These are phyloP conservation scores for Coprinellus aureogranulatus DNA, from an alignment of 768 basidiomycete genomes.

Conservation along the genomic window DNA sequence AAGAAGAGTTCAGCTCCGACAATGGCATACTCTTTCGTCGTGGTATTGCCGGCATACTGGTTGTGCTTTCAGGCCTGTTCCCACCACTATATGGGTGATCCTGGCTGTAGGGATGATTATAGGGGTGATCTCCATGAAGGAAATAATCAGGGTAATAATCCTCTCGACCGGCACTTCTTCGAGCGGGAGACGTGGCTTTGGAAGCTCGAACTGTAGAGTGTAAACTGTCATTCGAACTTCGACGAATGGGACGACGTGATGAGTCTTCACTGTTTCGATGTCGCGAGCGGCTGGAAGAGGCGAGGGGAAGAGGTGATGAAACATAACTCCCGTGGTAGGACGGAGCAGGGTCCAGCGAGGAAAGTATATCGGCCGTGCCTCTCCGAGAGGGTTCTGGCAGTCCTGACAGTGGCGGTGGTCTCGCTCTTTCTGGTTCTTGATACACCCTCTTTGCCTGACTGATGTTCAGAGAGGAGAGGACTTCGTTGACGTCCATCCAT, in stretches of 20 bases:
- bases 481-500: conserved; percentile 64
- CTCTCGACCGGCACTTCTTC: conserved; percentile 2
- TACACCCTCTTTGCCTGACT: conserved; percentile 25
- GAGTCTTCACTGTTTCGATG: conserved; percentile 20
- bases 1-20: not conserved
- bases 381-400: conserved; percentile 9
- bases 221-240: conserved; percentile 22
- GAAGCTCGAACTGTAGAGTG: conserved; percentile 17
- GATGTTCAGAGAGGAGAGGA: conserved; percentile 36
- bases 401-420: conserved; percentile 2
- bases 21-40: conserved; percentile 56
- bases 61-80: conserved; percentile 2
- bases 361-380: conserved; percentile 18
- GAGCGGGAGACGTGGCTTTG: conserved; percentile 17
- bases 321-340: conserved; percentile 11
- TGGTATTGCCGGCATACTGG: conserved; percentile 14
- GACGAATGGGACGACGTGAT: conserved; percentile 13
- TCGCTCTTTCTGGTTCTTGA: conserved; percentile 19
- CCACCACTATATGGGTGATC: conserved; percentile 13
- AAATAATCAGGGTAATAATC: conserved; percentile 2
- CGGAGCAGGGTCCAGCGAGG: conserved; percentile 23
- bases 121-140: not conserved
- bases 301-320: conserved; percentile 28
- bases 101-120: not conserved
- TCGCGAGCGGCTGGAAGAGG: conserved; percentile 20